Conservation (phyloP, 257 asterid genomes). For the Fraxinus quadrangulata region DNA sequence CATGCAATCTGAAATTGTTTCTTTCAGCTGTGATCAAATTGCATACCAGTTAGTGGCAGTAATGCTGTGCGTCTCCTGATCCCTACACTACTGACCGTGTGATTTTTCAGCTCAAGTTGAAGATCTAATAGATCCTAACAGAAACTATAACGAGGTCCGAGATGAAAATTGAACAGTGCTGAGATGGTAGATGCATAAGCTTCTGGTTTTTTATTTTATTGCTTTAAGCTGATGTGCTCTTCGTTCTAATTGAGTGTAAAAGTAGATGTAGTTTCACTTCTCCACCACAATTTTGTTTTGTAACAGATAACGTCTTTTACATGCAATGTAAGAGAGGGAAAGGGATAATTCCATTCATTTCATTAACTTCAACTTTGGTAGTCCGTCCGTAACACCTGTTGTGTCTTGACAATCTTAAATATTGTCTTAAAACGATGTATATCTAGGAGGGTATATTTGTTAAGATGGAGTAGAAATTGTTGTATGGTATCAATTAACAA, state of each 20-base stretch:
- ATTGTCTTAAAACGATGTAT: too few species aligned
- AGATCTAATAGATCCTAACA: not conserved
- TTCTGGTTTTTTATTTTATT: constrained; percentile 25
- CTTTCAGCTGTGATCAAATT: not conserved
- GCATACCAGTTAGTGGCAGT: not conserved
- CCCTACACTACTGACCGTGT: not conserved
- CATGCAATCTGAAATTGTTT: not conserved
- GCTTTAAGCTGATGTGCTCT: constrained; percentile 29
- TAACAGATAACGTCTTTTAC: constrained; percentile 47
- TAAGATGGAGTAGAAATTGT: too few species aligned
- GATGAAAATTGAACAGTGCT: constrained; percentile 17
- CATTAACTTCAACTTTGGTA: constrained; percentile 29
- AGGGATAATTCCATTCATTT: constrained; percentile 42
- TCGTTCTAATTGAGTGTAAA: constrained; percentile 36
- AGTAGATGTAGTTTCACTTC: constrained; percentile 38
- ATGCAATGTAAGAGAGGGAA: constrained; percentile 40
- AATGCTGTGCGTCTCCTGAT: not conserved
- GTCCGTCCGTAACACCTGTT: not conserved
- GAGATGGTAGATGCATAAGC: constrained; percentile 26
- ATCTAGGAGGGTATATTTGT: too few species aligned
- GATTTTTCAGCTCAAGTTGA: not conserved
- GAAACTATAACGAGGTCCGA: not conserved
- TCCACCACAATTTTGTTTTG: constrained; percentile 52
- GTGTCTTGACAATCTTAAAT: too few species aligned
- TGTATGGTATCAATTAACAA: too few species aligned